Evolutionary conservation across 805 yeast genomes (phyloP).

Genomic region (Kodamaea fukazawae): DNA sequence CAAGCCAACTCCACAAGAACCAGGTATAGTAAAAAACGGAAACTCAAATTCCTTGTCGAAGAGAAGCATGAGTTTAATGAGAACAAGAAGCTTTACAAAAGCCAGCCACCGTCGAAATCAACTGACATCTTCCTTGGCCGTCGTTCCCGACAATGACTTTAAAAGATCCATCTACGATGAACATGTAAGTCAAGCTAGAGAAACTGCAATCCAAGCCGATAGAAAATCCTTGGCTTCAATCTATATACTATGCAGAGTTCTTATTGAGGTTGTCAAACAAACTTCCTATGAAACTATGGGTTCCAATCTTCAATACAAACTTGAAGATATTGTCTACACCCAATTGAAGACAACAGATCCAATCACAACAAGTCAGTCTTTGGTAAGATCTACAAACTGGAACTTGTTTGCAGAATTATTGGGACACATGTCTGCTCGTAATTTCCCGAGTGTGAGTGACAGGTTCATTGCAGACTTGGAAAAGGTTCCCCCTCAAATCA

Average conservation of each 20-base stretch:
- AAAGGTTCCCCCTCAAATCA: slow-evolving; percentile 53
- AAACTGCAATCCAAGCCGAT: slow-evolving; percentile 78
- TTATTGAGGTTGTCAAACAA: slow-evolving; percentile 89
- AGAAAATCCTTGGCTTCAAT: slow-evolving; percentile 83
- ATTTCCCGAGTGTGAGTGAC: slow-evolving; percentile 87
- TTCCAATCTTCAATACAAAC: slow-evolving; percentile 72
- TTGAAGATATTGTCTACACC: slow-evolving; percentile 91
- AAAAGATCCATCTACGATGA: slow-evolving; percentile 28
- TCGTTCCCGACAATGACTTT: not conserved
- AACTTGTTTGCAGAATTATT: slow-evolving; percentile 81
- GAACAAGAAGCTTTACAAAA: slow-evolving; percentile 38
- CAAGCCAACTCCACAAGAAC: slow-evolving; percentile 11
- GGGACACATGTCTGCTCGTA: slow-evolving; percentile 84
- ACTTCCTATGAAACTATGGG: slow-evolving; percentile 72
- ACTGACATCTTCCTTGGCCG: slow-evolving; percentile 41
- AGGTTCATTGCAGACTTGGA: slow-evolving; percentile 91
- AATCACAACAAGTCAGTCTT: slow-evolving; percentile 53
- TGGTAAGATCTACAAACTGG: slow-evolving; percentile 91
- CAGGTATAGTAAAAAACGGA: slow-evolving; percentile 14
- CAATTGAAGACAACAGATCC: slow-evolving; percentile 90
- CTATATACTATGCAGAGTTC: slow-evolving; percentile 83
- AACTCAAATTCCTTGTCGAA: slow-evolving; percentile 23
- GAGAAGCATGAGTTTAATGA: slow-evolving; percentile 39
- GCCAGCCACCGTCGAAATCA: slow-evolving; percentile 48
- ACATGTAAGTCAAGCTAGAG: slow-evolving; percentile 46